Evolutionary conservation across 169 alveolate genomes (phyloP), one percentile per base, ranked within the genome.

Genomic region (Plasmodium chabaudi): DNA sequence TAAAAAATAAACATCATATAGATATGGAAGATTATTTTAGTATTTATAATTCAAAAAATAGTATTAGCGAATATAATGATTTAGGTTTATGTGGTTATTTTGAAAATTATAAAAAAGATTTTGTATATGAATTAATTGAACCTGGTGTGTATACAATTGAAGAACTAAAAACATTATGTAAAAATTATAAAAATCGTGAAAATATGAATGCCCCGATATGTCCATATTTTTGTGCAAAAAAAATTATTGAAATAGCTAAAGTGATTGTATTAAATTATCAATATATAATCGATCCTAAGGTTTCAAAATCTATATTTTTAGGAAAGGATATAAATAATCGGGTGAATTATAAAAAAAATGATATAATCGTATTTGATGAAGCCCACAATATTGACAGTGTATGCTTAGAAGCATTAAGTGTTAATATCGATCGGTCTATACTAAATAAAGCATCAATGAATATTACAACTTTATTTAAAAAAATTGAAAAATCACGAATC

Each of bases 341-440:
- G 4, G 89, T 72, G 1, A 74, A 87, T 15, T 51, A 72, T 12
- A 53, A 72, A 19, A 72, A 55, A 65, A 93, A 63, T 44, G 94
- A 71, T 46, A 91, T 86, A n/a, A 98, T 98, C 4, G 98, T 98
- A 1, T 98, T 98, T 88, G 99, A 97, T 86, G 99, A 98, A 94
- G 99, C 99, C n/a, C 99, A 98, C 92, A 98, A 98, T 94, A 98
- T 98, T 72, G 99, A 98, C 92, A 97, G 98, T 86, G 99, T 98
- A 46, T 98, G 99, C 89, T 97, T 98, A 47, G 99, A 98, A 92
- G 99, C 99, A 6, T 95, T 97, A 79, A 96, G 98, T 89, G 97
- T 98, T 3, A 95, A 97, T 72, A 89, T 98, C 44, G 98, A 96
- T 87, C 90, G 95, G 39, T 96, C 93, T 49, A 93, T 94, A 1